Evolutionary conservation across 306 rosid species (phyloP).

Genomic region (Alnus glutinosa): DNA sequence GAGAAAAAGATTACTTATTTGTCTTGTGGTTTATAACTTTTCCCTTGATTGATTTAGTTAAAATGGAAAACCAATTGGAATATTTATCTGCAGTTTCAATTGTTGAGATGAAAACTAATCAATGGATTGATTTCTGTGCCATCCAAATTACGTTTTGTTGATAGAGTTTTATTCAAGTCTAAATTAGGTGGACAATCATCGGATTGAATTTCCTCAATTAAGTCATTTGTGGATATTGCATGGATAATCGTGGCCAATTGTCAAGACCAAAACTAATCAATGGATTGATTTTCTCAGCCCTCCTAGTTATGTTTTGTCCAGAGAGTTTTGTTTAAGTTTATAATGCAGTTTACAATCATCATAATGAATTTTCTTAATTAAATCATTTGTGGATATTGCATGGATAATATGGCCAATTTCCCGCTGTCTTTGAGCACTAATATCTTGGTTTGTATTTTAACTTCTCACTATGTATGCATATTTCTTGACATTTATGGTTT

Average conservation of each 20-base stretch:
- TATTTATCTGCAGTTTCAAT: not conserved
- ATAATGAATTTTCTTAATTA: not conserved
- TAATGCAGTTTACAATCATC: not conserved
- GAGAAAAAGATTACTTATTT: not conserved
- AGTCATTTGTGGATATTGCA: not conserved
- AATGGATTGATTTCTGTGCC: not conserved
- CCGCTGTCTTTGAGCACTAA: not conserved
- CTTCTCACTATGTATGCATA: constrained; percentile 2
- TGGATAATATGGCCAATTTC: constrained; percentile 2
- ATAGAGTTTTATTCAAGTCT: not conserved
- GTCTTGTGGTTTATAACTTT: not conserved
- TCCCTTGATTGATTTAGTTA: not conserved
- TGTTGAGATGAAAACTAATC: not conserved
- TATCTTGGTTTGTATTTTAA: not conserved
- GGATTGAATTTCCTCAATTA: not conserved
- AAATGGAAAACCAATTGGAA: not conserved
- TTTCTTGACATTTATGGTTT: constrained; percentile 29
- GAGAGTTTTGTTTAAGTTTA: not conserved
- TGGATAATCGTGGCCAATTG: constrained; percentile 5
- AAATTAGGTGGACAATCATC: not conserved
- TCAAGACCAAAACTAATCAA: not conserved
- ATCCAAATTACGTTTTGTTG: too few relatives aligned
- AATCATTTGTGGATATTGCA: not conserved
- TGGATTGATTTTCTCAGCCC: not conserved
- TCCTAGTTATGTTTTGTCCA: not conserved